Conservation (phyloP, 495 filamentous ascomycete species). For the Cairneyella variabilis region DNA sequence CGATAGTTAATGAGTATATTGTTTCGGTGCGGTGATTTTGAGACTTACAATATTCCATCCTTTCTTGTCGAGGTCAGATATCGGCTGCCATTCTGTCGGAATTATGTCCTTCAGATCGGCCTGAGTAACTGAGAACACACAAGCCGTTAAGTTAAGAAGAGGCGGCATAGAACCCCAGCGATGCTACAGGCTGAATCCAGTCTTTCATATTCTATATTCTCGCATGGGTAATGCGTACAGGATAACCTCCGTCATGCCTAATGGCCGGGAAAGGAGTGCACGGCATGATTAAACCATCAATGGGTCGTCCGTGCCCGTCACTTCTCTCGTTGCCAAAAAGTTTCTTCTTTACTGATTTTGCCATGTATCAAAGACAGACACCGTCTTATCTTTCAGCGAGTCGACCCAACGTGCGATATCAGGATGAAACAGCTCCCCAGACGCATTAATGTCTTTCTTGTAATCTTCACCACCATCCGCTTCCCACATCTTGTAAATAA, state of each 20-base stretch:
- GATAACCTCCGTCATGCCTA: not conserved
- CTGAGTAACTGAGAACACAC: not conserved
- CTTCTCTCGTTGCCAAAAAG: not conserved
- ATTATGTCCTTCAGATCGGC: not conserved
- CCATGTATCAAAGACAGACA: not conserved
- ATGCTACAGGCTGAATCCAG: not conserved
- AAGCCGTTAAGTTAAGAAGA: not conserved
- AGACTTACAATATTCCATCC: not conserved
- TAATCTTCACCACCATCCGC: constrained; percentile 1
- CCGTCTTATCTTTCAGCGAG: not conserved
- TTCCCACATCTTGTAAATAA: constrained; percentile 1
- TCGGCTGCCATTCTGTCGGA: not conserved
- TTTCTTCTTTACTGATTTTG: not conserved
- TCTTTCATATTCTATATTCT: not conserved
- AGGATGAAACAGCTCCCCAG: constrained; percentile 1
- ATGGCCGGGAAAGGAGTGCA: constrained; percentile 3
- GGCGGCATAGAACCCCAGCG: not conserved
- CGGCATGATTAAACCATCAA: constrained; percentile 5
- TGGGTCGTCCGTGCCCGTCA: not conserved
- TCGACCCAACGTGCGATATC: not conserved
- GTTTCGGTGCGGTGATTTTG: not conserved
- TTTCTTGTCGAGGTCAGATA: not conserved
- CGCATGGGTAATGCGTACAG: not conserved
- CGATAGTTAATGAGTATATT: not conserved
- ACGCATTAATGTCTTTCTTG: constrained; percentile 1